Percentiles rank a stretch among this genome's conserved stretches.
These are phyloP conservation scores for Aspergillus ibericus DNA, from an alignment of 2,329 filamentous ascomycete genomes.

Conservation along the genomic window DNA sequence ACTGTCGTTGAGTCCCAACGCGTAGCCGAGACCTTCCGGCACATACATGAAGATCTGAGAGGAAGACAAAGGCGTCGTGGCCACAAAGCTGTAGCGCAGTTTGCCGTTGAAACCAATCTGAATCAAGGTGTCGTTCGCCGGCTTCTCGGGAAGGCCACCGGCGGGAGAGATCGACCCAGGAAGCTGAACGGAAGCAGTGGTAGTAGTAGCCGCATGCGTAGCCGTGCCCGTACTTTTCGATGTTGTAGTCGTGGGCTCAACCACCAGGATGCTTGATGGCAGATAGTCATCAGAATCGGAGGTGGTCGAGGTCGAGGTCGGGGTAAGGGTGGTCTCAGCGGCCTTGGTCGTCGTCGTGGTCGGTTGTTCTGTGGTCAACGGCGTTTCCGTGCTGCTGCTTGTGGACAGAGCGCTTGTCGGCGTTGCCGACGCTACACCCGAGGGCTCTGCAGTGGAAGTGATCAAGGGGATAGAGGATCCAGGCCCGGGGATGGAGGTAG, in stretches of 20 bases:
- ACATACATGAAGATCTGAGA: slow-evolving; percentile 82
- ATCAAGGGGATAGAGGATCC: neutral
- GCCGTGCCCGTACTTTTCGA: slow-evolving; percentile 23
- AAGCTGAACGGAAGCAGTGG: slow-evolving; percentile 60
- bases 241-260: slow-evolving; percentile 30
- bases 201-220: slow-evolving; percentile 39
- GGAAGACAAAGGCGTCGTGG: slow-evolving; percentile 67
- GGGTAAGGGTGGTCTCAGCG: slow-evolving; percentile 21
- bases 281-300: slow-evolving; percentile 22
- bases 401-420: slow-evolving; percentile 9
- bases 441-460: neutral
- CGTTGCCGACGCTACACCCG: neutral
- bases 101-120: slow-evolving; percentile 81
- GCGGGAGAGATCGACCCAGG: slow-evolving; percentile 75
- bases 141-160: slow-evolving; percentile 56
- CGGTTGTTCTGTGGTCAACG: slow-evolving; percentile 18
- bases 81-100: slow-evolving; percentile 83
- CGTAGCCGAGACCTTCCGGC: slow-evolving; percentile 68
- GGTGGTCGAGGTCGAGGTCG: slow-evolving; percentile 45
- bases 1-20: slow-evolving; percentile 48
- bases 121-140: slow-evolving; percentile 68
- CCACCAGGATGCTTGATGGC: slow-evolving; percentile 29
- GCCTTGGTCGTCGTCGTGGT: slow-evolving; percentile 18
- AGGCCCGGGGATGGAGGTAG: neutral
- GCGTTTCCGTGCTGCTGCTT: slow-evolving; percentile 18